A percentile compares a stretch with the other conserved stretches of the same genome.
phyloP scores from a whole-genome alignment of 768 basidiomycete species.

The Boletus sp. region DNA sequence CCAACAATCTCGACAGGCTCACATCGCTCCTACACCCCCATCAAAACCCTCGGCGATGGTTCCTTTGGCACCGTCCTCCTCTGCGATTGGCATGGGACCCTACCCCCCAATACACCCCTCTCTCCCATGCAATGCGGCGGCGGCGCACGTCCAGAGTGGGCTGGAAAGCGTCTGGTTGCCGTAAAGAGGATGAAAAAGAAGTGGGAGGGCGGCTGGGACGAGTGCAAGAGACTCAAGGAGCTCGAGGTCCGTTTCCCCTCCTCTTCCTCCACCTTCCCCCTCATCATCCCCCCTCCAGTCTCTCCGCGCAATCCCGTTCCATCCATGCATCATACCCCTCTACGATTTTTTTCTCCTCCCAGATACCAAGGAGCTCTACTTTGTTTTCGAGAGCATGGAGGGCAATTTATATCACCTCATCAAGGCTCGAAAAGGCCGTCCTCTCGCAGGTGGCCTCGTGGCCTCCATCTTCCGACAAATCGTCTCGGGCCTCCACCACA shows the following conservation, averaged over 20 bases:
- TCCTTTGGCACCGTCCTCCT: constrained; percentile 99
- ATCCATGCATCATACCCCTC: constrained; percentile 96
- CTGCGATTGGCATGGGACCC: constrained; percentile 97
- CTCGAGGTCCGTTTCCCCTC: constrained; percentile 66
- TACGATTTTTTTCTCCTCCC: constrained; percentile 99
- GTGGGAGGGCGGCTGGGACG: constrained; percentile 98
- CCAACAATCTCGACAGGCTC: constrained; percentile 50
- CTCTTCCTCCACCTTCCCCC: constrained; percentile 11
- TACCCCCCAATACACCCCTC: constrained; percentile 86
- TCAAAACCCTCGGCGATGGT: constrained; percentile 97
- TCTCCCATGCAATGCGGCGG: constrained; percentile 96
- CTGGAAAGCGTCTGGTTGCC: constrained; percentile 90
- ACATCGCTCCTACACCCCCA: constrained; percentile 84
- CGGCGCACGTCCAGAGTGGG: constrained; percentile 90
- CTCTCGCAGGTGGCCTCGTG: constrained; percentile 94
- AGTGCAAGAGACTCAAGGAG: constrained; percentile 93
- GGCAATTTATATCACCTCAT: constrained; percentile 99
- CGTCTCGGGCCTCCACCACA: constrained; percentile 85
- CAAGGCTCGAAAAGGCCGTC: constrained; percentile 91
- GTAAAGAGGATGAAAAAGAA: constrained; percentile 98
- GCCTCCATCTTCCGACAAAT: constrained; percentile 94
- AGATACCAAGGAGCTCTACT: constrained; percentile 92
- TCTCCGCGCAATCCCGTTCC: constrained; percentile 88
- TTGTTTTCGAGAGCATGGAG: constrained; percentile 99
- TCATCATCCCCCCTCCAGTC: constrained; percentile 53